Evolutionary conservation across 148 eudicot species (phyloP).

Genomic region (Nepenthes mirabilis): DNA sequence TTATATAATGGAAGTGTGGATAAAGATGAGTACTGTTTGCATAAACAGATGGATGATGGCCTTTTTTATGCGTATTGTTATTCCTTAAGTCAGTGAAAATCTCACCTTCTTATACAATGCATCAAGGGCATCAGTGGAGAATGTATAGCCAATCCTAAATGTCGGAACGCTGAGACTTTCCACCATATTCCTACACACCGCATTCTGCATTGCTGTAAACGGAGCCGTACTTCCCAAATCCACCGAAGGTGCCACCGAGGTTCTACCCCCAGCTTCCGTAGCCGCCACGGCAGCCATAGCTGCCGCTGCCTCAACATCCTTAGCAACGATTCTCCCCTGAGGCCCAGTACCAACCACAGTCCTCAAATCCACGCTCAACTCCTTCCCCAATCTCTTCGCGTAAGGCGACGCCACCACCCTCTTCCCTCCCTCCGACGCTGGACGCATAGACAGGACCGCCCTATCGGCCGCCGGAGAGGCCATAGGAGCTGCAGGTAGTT

Average conservation of each 20-base stretch:
- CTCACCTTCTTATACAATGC: conserved; percentile 85
- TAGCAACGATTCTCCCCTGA: conserved; percentile 89
- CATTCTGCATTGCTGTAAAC: conserved; percentile 87
- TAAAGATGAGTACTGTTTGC: no score
- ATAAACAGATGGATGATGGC: no score
- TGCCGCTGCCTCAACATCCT: conserved; percentile 83
- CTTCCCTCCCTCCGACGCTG: conserved; percentile 86
- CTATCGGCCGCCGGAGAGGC: conserved; percentile 6
- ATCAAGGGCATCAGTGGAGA: conserved; percentile 83
- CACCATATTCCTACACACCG: conserved; percentile 87
- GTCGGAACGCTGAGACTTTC: conserved; percentile 90
- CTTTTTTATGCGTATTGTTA: neutral
- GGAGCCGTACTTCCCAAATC: conserved; percentile 70
- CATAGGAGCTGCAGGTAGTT: conserved; percentile 7
- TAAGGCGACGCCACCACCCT: conserved; percentile 96
- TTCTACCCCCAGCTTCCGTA: conserved; percentile 5
- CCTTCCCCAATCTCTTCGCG: conserved; percentile 91
- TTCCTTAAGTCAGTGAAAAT: neutral
- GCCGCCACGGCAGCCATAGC: conserved; percentile 7
- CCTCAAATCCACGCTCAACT: conserved; percentile 75
- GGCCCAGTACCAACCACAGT: conserved; percentile 79
- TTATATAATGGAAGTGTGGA: no score
- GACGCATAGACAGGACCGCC: conserved; percentile 31
- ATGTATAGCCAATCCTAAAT: conserved; percentile 83
- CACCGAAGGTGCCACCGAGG: conserved; percentile 15